Conservation (phyloP, 2,329 filamentous ascomycete genomes). For the Ilyonectria mors-panacis region DNA sequence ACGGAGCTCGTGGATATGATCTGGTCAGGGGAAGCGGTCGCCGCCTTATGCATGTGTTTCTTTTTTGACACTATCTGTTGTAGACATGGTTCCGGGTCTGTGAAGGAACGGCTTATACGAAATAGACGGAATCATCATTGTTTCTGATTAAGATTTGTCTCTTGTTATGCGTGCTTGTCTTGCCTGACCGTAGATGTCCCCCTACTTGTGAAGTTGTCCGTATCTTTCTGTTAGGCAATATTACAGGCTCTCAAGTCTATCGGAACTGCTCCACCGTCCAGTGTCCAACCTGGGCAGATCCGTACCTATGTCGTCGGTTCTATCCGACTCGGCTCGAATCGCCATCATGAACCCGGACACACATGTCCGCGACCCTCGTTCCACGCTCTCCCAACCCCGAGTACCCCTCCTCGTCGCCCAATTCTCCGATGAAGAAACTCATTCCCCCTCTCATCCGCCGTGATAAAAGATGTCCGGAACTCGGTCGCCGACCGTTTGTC, state of each 20-base stretch:
- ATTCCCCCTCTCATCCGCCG: not conserved
- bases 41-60: constrained; percentile 31
- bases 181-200: not conserved
- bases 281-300: no score
- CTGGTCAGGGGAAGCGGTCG: constrained; percentile 28
- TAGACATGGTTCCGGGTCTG: constrained; percentile 32
- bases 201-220: not conserved
- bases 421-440: not conserved
- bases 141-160: not conserved
- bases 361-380: not conserved
- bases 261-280: not conserved
- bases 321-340: not conserved
- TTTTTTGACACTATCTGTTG: constrained; percentile 29
- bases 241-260: not conserved
- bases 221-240: no score
- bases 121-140: constrained; percentile 39
- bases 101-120: constrained; percentile 27
- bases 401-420: not conserved
- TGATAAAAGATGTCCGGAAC: not conserved
- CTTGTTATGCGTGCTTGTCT: not conserved
- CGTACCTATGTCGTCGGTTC: not conserved
- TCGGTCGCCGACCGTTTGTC: not conserved
- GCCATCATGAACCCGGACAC: not conserved
- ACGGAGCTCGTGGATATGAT: constrained; percentile 16
- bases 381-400: not conserved